These are phyloP conservation scores for Mangifera indica DNA, from an alignment of 345 rosid species.

Conservation along the genomic window DNA sequence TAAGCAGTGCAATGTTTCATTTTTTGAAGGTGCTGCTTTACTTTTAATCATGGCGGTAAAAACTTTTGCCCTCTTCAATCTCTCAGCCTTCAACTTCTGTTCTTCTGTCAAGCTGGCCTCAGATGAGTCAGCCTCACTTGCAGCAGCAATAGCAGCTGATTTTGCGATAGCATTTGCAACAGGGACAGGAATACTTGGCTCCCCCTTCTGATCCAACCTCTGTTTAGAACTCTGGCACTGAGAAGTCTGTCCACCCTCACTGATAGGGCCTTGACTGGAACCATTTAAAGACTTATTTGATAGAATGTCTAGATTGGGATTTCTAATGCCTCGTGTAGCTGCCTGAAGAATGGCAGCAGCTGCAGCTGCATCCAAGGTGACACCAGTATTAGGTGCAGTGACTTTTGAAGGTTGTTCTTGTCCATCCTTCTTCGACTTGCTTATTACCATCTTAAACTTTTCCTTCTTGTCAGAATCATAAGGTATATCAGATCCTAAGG, in stretches of 20 bases:
- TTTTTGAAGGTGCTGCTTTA: constrained; percentile 50
- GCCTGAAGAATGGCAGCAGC: constrained; percentile 96
- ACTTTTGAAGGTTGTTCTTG: constrained; percentile 53
- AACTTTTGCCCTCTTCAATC: constrained; percentile 93
- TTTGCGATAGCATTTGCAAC: constrained; percentile 44
- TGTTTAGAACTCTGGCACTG: constrained; percentile 28
- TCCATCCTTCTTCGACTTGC: constrained; percentile 62
- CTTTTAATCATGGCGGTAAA: constrained; percentile 76
- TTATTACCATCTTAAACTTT: constrained; percentile 74
- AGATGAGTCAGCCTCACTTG: constrained; percentile 66
- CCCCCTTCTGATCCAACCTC: constrained; percentile 27
- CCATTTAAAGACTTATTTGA: constrained; percentile 37
- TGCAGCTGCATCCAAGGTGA: constrained; percentile 69
- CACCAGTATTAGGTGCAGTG: constrained; percentile 46
- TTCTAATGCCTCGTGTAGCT: constrained; percentile 77
- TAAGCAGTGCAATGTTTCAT: constrained; percentile 41
- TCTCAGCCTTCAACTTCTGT: constrained; percentile 87
- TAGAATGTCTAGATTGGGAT: constrained; percentile 61
- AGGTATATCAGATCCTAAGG: constrained; percentile 53
- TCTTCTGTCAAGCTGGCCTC: constrained; percentile 65
- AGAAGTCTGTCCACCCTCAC: constrained; percentile 41
- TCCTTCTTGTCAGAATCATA: constrained; percentile 69
- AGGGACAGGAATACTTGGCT: constrained; percentile 38
- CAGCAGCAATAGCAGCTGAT: constrained; percentile 55
- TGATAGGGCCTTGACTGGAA: constrained; percentile 35